Evolutionary conservation across 176 grass and related monocot genomes (phyloP).

Genomic region (Themeda triandra): DNA sequence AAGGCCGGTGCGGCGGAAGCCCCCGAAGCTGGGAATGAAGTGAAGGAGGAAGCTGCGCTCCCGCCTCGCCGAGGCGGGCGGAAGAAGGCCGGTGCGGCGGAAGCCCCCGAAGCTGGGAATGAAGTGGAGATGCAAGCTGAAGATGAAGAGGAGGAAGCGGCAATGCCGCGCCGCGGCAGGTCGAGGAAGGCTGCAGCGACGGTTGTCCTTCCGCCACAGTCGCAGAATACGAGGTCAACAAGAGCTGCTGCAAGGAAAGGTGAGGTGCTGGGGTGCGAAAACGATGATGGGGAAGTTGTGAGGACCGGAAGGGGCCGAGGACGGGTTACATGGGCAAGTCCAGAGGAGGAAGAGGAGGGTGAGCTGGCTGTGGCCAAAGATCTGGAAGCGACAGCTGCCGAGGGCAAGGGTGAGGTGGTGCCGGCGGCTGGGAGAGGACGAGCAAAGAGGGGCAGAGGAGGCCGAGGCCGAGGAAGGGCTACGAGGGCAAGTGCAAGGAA

Average conservation of each 20-base stretch:
- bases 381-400: neutral
- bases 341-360: constrained; percentile 2
- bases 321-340: neutral
- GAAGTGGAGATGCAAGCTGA: neutral
- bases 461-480: neutral
- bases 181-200: constrained; percentile 5
- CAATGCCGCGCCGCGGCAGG: neutral
- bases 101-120: neutral
- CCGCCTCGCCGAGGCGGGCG: neutral
- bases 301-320: neutral
- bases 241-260: constrained; percentile 20
- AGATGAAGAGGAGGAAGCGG: constrained; percentile 5
- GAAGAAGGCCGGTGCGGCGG: constrained; percentile 13
- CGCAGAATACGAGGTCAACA: constrained; percentile 14
- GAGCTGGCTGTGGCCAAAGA: constrained; percentile 19
- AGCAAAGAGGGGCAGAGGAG: neutral
- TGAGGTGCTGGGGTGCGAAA: neutral
- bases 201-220: neutral
- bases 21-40: constrained; percentile 9
- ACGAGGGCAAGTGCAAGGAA: constrained; percentile 5
- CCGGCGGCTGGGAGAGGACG: neutral
- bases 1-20: neutral
- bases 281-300: neutral
- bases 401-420: constrained; percentile 5
- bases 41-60: constrained; percentile 4